phyloP scores from a whole-genome alignment of 352 stramenopile genomes.

The Pythium brachiatum region DNA sequence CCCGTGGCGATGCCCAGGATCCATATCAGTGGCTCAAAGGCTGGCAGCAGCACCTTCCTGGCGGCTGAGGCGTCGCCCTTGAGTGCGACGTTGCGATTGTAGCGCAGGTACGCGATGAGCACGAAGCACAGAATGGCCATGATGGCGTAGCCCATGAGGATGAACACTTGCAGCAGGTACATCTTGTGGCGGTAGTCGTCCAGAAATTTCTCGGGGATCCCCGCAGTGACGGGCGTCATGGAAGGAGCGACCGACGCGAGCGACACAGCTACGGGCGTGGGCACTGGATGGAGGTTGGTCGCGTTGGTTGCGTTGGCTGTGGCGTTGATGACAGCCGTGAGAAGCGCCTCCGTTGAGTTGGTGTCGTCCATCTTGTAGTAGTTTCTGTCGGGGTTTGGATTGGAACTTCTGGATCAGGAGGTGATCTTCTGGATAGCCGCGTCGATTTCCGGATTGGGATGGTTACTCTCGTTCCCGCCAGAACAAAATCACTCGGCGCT shows the following conservation, averaged over 20 bases:
- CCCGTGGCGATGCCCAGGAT: constrained; percentile 38
- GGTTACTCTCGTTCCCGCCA: background rate
- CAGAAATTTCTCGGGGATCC: background rate
- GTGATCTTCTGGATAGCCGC: background rate
- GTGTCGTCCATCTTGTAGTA: background rate
- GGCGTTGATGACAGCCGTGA: background rate
- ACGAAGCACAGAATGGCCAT: constrained; percentile 9
- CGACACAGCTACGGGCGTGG: background rate
- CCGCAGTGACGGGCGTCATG: background rate
- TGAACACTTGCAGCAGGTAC: constrained; percentile 4
- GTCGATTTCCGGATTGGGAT: background rate
- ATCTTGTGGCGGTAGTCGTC: constrained; percentile 7
- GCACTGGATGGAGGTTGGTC: background rate
- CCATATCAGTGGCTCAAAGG: constrained; percentile 68
- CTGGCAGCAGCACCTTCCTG: constrained; percentile 57
- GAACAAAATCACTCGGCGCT: background rate
- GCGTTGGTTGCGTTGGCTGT: background rate
- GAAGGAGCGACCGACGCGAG: constrained; percentile 1
- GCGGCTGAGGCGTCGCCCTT: constrained; percentile 42
- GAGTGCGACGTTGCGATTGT: constrained; percentile 53
- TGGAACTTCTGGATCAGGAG: background rate
- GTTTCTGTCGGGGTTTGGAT: background rate
- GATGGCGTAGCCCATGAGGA: constrained; percentile 11
- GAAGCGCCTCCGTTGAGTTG: background rate
- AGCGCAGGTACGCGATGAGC: constrained; percentile 51